Conservation (phyloP, 768 basidiomycete genomes). For the Phaeotremella skinneri region DNA sequence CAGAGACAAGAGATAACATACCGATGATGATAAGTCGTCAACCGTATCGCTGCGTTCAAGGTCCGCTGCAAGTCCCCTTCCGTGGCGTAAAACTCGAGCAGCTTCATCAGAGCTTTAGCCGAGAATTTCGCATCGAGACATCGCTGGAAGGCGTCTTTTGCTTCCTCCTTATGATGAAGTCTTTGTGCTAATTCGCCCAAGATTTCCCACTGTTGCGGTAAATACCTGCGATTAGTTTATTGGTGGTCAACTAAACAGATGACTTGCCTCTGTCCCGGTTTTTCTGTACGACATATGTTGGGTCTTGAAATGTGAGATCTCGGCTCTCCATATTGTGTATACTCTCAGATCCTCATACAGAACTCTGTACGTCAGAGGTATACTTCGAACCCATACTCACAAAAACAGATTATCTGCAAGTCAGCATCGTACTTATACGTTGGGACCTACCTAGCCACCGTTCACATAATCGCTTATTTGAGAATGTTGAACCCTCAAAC, state of each 20-base stretch:
- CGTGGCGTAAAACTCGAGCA: slow-evolving; percentile 94
- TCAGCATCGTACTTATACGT: background rate
- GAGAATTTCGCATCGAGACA: slow-evolving; percentile 87
- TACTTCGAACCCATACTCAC: slow-evolving; percentile 18
- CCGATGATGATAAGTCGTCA: slow-evolving; percentile 80
- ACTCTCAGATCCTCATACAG: slow-evolving; percentile 84
- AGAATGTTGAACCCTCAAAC: slow-evolving; percentile 68
- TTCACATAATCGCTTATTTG: slow-evolving; percentile 93
- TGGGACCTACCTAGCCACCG: slow-evolving; percentile 69
- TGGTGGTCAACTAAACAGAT: background rate
- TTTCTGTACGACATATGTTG: slow-evolving; percentile 97
- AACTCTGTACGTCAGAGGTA: slow-evolving; percentile 62
- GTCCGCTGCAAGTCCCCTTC: slow-evolving; percentile 89
- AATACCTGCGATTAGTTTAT: background rate
- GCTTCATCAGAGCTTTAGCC: slow-evolving; percentile 85
- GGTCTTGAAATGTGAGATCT: slow-evolving; percentile 97
- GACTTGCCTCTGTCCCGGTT: slow-evolving; percentile 70
- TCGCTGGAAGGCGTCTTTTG: slow-evolving; percentile 94
- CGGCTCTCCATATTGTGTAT: slow-evolving; percentile 98
- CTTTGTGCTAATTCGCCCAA: slow-evolving; percentile 88
- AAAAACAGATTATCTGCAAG: slow-evolving; percentile 66
- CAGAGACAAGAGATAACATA: slow-evolving; percentile 61
- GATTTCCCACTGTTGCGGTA: slow-evolving; percentile 72
- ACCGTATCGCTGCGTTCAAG: slow-evolving; percentile 85
- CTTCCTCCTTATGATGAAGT: slow-evolving; percentile 96